phyloP scores from a whole-genome alignment of 768 basidiomycete genomes.

The Agaricus subrufescens region DNA sequence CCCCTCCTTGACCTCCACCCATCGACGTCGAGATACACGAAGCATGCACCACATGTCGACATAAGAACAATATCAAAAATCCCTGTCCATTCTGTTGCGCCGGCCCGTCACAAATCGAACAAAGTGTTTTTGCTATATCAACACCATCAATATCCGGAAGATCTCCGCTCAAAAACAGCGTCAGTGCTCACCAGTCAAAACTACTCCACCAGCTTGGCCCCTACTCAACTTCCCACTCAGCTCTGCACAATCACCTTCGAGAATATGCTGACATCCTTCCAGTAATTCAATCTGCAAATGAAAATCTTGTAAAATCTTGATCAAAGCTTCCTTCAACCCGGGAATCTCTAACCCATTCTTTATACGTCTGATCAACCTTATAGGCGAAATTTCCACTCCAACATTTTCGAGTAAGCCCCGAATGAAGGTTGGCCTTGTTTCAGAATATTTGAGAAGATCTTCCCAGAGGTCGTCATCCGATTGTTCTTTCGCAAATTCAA shows the following conservation, averaged over 20 bases:
- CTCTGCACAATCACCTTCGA: slow-evolving; percentile 77
- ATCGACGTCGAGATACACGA: slow-evolving; percentile 62
- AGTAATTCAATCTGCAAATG: slow-evolving; percentile 90
- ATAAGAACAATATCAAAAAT: slow-evolving; percentile 74
- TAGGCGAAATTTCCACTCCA: slow-evolving; percentile 92
- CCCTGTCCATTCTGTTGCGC: slow-evolving; percentile 55
- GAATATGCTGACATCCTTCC: slow-evolving; percentile 86
- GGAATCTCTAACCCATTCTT: slow-evolving; percentile 96
- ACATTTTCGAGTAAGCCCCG: slow-evolving; percentile 93
- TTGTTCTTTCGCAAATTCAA: slow-evolving; percentile 98
- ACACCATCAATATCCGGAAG: not conserved
- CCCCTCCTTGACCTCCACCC: slow-evolving; percentile 44
- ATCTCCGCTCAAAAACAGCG: slow-evolving; percentile 3
- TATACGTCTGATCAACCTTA: slow-evolving; percentile 90
- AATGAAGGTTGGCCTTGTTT: slow-evolving; percentile 93
- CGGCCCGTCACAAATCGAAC: slow-evolving; percentile 61
- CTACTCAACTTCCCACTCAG: slow-evolving; percentile 65
- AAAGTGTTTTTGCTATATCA: slow-evolving; percentile 51
- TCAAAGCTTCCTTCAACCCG: slow-evolving; percentile 87
- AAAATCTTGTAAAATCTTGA: slow-evolving; percentile 97
- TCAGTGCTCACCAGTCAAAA: slow-evolving; percentile 55
- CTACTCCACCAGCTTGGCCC: slow-evolving; percentile 78
- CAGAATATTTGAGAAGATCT: slow-evolving; percentile 89
- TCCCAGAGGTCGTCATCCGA: slow-evolving; percentile 98
- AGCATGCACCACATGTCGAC: slow-evolving; percentile 85